These are phyloP conservation scores for Zarea fungicola DNA, from an alignment of 2,329 filamentous ascomycete species.

Conservation along the genomic window DNA sequence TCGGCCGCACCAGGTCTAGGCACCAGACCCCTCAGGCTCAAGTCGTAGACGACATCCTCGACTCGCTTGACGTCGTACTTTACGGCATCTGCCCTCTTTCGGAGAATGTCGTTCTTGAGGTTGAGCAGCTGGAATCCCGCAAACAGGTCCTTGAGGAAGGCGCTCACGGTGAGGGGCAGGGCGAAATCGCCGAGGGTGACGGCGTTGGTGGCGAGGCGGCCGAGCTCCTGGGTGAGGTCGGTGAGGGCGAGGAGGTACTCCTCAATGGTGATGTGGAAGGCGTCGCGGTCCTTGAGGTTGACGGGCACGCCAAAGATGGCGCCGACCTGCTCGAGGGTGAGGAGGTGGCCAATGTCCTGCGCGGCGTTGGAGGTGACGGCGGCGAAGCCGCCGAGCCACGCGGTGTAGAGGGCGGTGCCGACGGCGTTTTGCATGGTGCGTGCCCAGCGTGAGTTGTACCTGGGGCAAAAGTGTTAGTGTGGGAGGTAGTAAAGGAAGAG, in stretches of 20 bases:
- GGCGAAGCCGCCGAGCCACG: conserved; percentile 74
- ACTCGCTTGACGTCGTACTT: conserved; percentile 98
- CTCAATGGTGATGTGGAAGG: conserved; percentile 94
- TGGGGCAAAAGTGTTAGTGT: conserved; percentile 21
- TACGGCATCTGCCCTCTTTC: conserved; percentile 83
- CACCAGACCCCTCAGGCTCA: conserved; percentile 79
- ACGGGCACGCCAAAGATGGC: conserved; percentile 75
- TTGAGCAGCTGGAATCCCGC: conserved; percentile 96
- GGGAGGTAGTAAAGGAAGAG: neutral
- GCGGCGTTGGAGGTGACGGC: conserved; percentile 37
- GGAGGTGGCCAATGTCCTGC: conserved; percentile 56
- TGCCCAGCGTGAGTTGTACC: conserved; percentile 80
- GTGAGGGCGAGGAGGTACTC: conserved; percentile 92
- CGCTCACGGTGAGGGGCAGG: conserved; percentile 79
- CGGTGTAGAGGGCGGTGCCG: conserved; percentile 51
- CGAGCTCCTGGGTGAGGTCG: conserved; percentile 81
- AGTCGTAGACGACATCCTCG: conserved; percentile 95
- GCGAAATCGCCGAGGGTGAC: conserved; percentile 87
- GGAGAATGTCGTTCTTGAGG: conserved; percentile 88
- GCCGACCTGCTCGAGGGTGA: conserved; percentile 86
- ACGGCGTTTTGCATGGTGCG: conserved; percentile 77
- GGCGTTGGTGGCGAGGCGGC: conserved; percentile 86
- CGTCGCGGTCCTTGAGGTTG: conserved; percentile 82
- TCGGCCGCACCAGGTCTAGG: conserved; percentile 40
- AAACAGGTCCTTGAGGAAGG: conserved; percentile 91